Base-by-base conservation (phyloP, 2,329 filamentous ascomycete species). In the Botrytis squamosa region DNA sequence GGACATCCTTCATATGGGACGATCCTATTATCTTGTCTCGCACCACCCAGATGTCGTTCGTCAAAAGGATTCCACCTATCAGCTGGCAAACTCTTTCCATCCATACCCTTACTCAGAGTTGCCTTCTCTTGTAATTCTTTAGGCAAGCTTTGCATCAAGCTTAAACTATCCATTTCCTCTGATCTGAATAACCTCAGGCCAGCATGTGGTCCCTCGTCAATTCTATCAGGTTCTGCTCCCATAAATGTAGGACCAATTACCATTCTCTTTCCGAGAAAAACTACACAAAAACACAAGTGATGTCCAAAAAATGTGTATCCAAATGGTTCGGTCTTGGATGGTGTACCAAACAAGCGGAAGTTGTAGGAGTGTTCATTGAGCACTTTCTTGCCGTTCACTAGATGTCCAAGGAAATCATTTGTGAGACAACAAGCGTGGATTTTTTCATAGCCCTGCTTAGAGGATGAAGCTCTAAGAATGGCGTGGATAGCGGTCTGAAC, bases 61-160 rank as follows among this genome's bases (percentile, higher is more conserved):
- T 95, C 93, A 78, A 94, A 92, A 76, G 90, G 90, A 80, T 95
- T 95, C 92, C 92, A 95, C 12, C 92, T 86, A 16, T 90, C 90
- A 20, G 80, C 80, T 22, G 82, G 79, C 46, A 86, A 76, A 71
- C 77, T 78, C 46, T 79, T 77, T 1, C 77, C 79, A 74, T 80
- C 76, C 78, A 79, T 80, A 6, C 76, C 76, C 65, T 79, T 85
- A 80, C 75, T 78, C 68, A 80, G 40, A 4, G 77, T 79, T 44
- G 79, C 79, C 64, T 79, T 80, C 1, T 78, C 77, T 60, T 80
- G 79, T 68, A 80, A 68, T 49, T 79, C 76, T 22, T 71, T 74
- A 14, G 79, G 72, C 14, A 81, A 68, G 44, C 72, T 74, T 73
- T 80, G 79, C 80, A 81, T 81, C 64, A 81, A 73, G 59, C 77